Evolutionary conservation across 139 green algal genomes (phyloP), one percentile per base, ranked within the genome.

Genomic region (Axilococcus clingmanii): DNA sequence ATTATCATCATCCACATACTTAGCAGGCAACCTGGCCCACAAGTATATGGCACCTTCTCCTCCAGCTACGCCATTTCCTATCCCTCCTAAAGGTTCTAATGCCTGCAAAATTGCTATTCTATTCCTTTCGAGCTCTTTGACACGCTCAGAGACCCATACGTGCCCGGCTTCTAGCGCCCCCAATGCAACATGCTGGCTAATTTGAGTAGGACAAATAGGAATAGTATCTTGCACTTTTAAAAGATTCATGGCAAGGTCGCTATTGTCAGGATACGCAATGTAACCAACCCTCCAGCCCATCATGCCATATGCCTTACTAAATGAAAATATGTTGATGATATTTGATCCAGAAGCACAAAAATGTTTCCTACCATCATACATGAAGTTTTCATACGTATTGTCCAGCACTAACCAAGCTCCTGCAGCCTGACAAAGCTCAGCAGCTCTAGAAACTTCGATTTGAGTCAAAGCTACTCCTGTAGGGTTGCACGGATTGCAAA

Each of bases 351-450:
- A 50, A 8, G 85, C 31, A 16, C 66, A 84, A 40, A 61, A 33
- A 57, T 94, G 86, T 40, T 61, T 19, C 17, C 40, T 16, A 9
- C 67, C 81, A 25, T 75, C 72, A 45, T 83, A 95, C 34, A 80
- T 36, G 48, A 95, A 95, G 66, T 95, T 59, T 60, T 95, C 85
- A 53, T 96, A 96, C 0, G 88, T 94, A 68, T 94, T 89, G 69
- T 97, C 89, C 25, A 97, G 40, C 4, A 97, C 55, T 5, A 97
- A 79, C 89, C 89, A 97, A 7, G 40, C 48, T 25, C 75, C 74
- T 4, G 62, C 72, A 1, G 25, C 40, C 20, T 47, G 53, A 53
- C 80, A 93, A 14, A 88, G 55, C 2, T 55, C 52, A 3, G 59
- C 51, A n/a, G 81, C 66, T 15, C 52, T 42, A 40, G 94, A 54